A percentile compares a stretch with the other conserved stretches of the same genome.
phyloP scores from a whole-genome alignment of 345 rosid genomes.

The Hibiscus trionum region DNA sequence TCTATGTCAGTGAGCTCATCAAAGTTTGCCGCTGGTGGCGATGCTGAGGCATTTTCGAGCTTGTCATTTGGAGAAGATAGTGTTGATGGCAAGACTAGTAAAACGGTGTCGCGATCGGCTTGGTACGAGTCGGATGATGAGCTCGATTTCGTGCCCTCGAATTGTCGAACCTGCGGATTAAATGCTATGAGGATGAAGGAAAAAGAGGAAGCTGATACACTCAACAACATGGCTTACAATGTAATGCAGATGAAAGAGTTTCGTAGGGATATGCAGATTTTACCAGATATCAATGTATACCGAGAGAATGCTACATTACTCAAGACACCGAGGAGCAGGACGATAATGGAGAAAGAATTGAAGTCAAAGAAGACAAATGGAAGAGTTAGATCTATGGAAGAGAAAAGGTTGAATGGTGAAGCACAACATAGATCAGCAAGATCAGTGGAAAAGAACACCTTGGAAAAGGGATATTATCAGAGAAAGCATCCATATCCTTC shows the following conservation, averaged over 20 bases:
- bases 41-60: constrained; percentile 51
- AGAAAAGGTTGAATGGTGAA: constrained; percentile 21
- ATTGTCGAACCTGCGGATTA: constrained; percentile 25
- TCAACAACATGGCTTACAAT: constrained; percentile 37
- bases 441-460: not conserved
- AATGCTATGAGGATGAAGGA: constrained; percentile 18
- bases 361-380: constrained; percentile 27
- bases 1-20: constrained; percentile 23
- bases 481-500: constrained; percentile 9
- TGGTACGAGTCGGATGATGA: constrained; percentile 29
- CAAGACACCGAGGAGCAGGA: constrained; percentile 43
- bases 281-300: constrained; percentile 18
- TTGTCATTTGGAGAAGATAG: constrained; percentile 40
- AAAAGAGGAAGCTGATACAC: constrained; percentile 28
- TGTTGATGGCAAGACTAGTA: constrained; percentile 18
- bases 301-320: constrained; percentile 28
- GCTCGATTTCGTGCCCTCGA: constrained; percentile 16
- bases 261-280: constrained; percentile 21
- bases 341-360: constrained; percentile 29
- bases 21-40: constrained; percentile 25
- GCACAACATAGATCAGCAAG: constrained; percentile 16
- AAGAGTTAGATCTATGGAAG: constrained; percentile 19
- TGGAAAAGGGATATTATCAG: constrained; percentile 6
- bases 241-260: constrained; percentile 11
- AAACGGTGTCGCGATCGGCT: constrained; percentile 12